Percentiles rank a stretch among this genome's conserved stretches.
Evolutionary conservation across 805 yeast genomes (phyloP).

Genomic region (Ogataea henricii): DNA sequence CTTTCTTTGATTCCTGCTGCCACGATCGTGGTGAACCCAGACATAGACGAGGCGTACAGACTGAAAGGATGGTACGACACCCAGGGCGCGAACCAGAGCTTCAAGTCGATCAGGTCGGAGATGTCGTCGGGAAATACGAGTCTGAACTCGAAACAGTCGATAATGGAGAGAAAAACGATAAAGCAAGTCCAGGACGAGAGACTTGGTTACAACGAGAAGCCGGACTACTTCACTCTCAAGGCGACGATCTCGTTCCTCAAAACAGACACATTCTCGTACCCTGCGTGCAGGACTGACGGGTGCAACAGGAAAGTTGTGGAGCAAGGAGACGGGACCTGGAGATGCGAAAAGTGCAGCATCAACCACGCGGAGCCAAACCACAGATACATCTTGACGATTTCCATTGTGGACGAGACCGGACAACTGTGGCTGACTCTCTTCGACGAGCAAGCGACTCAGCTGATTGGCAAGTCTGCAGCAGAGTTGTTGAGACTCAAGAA

Average conservation of each 20-base stretch:
- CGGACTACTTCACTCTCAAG: constrained; percentile 75
- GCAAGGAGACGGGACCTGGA: constrained; percentile 74
- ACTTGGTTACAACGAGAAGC: constrained; percentile 72
- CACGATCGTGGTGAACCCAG: constrained; percentile 78
- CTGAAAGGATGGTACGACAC: constrained; percentile 95
- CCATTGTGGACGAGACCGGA: constrained; percentile 79
- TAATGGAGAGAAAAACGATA: constrained; percentile 65
- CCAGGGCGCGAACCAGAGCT: constrained; percentile 64
- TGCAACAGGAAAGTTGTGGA: constrained; percentile 87
- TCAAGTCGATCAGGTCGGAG: constrained; percentile 63
- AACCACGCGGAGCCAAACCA: constrained; percentile 68
- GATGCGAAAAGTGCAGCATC: constrained; percentile 89
- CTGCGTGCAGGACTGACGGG: constrained; percentile 77
- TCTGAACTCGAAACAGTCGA: constrained; percentile 40
- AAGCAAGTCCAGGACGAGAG: constrained; percentile 64
- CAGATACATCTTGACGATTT: constrained; percentile 76
- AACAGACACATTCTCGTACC: constrained; percentile 80
- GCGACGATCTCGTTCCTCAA: constrained; percentile 73
- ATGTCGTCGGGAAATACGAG: constrained; percentile 36
- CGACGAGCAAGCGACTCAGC: constrained; percentile 75
- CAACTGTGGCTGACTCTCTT: constrained; percentile 86
- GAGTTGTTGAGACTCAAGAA: constrained; percentile 53
- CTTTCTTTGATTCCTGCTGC: constrained; percentile 81
- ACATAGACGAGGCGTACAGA: constrained; percentile 80
- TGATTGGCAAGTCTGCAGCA: constrained; percentile 64